phyloP scores from a whole-genome alignment of 1,139 yeast genomes.

The Yamadazyma membranifaciens region DNA sequence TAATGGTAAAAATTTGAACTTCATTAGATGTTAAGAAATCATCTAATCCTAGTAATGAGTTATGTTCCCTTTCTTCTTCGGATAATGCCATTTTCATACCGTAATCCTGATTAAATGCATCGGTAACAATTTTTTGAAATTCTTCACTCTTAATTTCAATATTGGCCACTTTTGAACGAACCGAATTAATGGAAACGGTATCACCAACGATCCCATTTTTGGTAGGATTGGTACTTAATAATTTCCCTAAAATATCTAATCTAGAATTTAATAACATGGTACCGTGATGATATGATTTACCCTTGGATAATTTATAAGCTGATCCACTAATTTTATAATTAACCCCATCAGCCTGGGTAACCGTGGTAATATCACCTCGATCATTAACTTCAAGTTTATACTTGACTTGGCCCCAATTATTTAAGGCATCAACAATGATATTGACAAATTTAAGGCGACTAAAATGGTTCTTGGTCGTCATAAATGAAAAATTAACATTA shows the following conservation, averaged over 20 bases:
- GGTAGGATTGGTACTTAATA: conserved; percentile 41
- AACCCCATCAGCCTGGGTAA: conserved; percentile 23
- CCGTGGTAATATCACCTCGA: conserved; percentile 75
- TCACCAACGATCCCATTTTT: conserved; percentile 53
- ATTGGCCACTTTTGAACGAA: conserved; percentile 73
- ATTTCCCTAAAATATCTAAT: conserved; percentile 52
- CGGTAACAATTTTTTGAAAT: conserved; percentile 48
- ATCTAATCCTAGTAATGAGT: conserved; percentile 35
- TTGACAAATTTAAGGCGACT: conserved; percentile 62
- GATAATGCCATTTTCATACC: conserved; percentile 18
- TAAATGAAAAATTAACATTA: conserved; percentile 81
- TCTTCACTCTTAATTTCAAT: conserved; percentile 43
- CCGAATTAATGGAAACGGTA: conserved; percentile 67
- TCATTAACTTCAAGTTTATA: conserved; percentile 48
- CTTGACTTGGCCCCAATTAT: conserved; percentile 20
- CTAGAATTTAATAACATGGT: conserved; percentile 82
- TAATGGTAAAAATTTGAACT: conserved; percentile 20
- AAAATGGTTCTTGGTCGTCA: conserved; percentile 69
- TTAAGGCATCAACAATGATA: conserved; percentile 52
- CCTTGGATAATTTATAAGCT: conserved; percentile 81
- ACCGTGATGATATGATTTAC: conserved; percentile 92
- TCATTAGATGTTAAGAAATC: conserved; percentile 25
- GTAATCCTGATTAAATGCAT: conserved; percentile 42
- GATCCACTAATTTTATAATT: conserved; percentile 78
- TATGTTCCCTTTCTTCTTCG: conserved; percentile 16